A percentile compares a stretch with the other conserved stretches of the same genome.
Evolutionary conservation across 1,284 basidiomycete genomes (phyloP).

Genomic region (Melampsora larici-populina): DNA sequence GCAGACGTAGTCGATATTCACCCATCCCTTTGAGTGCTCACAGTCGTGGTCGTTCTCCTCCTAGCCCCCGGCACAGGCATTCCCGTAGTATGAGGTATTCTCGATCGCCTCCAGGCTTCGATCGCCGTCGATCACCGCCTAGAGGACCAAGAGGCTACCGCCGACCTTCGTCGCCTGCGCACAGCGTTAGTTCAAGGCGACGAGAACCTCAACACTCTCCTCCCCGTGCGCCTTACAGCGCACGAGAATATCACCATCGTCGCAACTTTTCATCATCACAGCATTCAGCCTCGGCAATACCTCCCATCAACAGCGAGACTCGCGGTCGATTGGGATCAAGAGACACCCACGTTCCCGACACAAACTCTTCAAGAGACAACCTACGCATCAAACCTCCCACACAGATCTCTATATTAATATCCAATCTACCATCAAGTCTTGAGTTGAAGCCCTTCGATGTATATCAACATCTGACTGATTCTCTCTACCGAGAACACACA

Average conservation of each 20-base stretch:
- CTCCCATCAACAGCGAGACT: background rate
- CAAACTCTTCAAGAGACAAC: background rate
- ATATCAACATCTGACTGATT: conserved; percentile 20
- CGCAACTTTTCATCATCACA: background rate
- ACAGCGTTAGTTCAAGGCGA: background rate
- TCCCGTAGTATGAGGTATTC: background rate
- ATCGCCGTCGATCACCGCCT: conserved; percentile 1
- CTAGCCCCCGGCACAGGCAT: background rate
- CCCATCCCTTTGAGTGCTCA: background rate
- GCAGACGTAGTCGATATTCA: conserved; percentile 6
- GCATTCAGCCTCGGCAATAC: background rate
- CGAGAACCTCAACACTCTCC: background rate
- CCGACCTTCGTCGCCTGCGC: background rate
- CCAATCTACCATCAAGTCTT: conserved; percentile 19
- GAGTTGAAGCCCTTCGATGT: conserved; percentile 14
- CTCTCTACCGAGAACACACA: background rate
- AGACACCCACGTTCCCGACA: background rate
- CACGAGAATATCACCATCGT: background rate
- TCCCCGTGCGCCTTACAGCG: background rate
- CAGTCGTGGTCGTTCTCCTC: background rate
- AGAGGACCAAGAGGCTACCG: background rate
- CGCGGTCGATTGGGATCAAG: background rate
- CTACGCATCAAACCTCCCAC: background rate
- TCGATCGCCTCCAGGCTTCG: background rate
- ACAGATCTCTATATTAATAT: conserved; percentile 19